Evolutionary conservation across 805 yeast genomes (phyloP).

Genomic region (Lachancea nothofagi): DNA sequence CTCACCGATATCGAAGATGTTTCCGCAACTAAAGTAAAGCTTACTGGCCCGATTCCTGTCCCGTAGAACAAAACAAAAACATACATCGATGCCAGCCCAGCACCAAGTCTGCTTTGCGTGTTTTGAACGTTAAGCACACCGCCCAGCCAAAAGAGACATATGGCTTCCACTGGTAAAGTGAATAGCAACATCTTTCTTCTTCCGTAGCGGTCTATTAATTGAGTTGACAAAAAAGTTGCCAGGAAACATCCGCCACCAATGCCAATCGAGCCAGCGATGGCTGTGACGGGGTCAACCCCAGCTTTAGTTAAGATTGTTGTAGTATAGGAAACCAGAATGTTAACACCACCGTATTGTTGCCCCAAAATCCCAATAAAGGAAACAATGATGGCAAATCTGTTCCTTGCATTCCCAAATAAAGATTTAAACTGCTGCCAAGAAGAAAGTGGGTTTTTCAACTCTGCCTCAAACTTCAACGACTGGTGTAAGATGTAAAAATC

Average conservation of each 20-base stretch:
- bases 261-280: slow-evolving; percentile 46
- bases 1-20: slow-evolving; percentile 44
- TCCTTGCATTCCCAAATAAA: slow-evolving; percentile 42
- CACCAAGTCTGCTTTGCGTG: slow-evolving; percentile 38
- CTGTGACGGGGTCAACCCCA: slow-evolving; percentile 39
- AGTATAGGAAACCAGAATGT: slow-evolving; percentile 47
- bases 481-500: slow-evolving; percentile 57
- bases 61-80: slow-evolving; percentile 43
- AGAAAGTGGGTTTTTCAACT: slow-evolving; percentile 37
- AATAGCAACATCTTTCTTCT: slow-evolving; percentile 45
- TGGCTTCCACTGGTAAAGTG: slow-evolving; percentile 56
- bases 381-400: slow-evolving; percentile 47
- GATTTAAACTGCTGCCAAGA: slow-evolving; percentile 36
- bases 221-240: slow-evolving; percentile 46
- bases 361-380: slow-evolving; percentile 46
- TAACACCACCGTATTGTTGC: slow-evolving; percentile 53
- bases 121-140: slow-evolving; percentile 39
- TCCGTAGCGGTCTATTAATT: slow-evolving; percentile 46
- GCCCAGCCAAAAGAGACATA: slow-evolving; percentile 49
- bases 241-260: slow-evolving; percentile 43
- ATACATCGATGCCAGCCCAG: slow-evolving; percentile 42
- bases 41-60: slow-evolving; percentile 50
- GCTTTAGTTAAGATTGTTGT: slow-evolving; percentile 43
- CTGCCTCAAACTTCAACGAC: slow-evolving; percentile 43
- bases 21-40: slow-evolving; percentile 51